phyloP scores from a whole-genome alignment of 176 grass and related monocot genomes.

The Bromus sterilis region DNA sequence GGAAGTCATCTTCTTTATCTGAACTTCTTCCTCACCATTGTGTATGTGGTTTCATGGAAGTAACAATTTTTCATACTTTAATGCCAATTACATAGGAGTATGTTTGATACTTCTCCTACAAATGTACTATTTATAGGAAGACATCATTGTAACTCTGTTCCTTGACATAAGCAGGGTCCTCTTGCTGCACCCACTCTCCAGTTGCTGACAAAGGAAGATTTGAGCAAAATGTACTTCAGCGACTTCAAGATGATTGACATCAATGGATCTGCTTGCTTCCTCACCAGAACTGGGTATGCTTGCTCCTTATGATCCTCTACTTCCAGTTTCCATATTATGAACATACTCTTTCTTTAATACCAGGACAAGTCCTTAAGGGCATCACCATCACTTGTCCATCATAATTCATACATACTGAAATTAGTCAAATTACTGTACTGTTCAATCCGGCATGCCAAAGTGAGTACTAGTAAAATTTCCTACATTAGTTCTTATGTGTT shows the following conservation, averaged over 20 bases:
- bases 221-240: constrained; percentile 95
- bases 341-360: not conserved
- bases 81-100: not conserved
- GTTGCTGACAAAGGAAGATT: constrained; percentile 73
- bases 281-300: constrained; percentile 95
- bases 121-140: not conserved
- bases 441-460: not conserved
- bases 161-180: constrained; percentile 55
- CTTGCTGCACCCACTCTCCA: constrained; percentile 85
- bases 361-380: not conserved
- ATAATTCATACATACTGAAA: not conserved
- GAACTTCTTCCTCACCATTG: not conserved
- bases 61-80: not conserved
- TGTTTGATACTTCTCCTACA: not conserved
- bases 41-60: not conserved
- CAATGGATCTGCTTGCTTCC: constrained; percentile 73
- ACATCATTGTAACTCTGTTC: not conserved
- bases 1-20: not conserved
- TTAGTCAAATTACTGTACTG: not conserved
- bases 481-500: too few species aligned
- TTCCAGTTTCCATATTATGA: not conserved
- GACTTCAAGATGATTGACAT: constrained; percentile 84
- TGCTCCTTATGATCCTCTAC: not conserved
- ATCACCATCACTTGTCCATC: not conserved
- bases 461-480: too few species aligned